phyloP scores from a whole-genome alignment of 2,329 filamentous ascomycete species.

The Ceratocystiopsis minuta region DNA sequence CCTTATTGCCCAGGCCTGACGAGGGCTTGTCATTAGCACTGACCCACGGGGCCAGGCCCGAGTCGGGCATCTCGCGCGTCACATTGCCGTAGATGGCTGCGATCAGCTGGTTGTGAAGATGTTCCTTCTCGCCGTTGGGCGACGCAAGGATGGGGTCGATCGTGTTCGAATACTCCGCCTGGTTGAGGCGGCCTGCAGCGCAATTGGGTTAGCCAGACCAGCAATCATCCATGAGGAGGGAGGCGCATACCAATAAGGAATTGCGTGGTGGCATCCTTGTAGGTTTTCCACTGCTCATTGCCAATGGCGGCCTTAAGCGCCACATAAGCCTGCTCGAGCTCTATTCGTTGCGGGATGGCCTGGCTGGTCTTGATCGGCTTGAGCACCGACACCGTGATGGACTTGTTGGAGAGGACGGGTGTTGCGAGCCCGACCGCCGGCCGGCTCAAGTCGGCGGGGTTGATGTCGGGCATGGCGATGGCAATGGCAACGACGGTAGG shows the following conservation, averaged over 20 bases:
- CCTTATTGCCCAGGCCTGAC: constrained; percentile 37
- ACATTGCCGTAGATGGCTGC: constrained; percentile 51
- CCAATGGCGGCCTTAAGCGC: constrained; percentile 41
- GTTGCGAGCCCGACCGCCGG: constrained; percentile 39
- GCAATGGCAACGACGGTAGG: no score
- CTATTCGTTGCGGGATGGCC: constrained; percentile 46
- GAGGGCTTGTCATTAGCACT: constrained; percentile 52
- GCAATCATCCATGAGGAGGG: background rate
- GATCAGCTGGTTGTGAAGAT: constrained; percentile 51
- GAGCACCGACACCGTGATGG: constrained; percentile 32
- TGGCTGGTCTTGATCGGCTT: constrained; percentile 42
- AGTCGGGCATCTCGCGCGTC: constrained; percentile 49
- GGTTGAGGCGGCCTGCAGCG: constrained; percentile 39
- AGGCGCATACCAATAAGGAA: constrained; percentile 39
- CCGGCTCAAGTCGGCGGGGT: constrained; percentile 50
- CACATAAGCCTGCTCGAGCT: constrained; percentile 46
- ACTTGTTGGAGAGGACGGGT: constrained; percentile 38
- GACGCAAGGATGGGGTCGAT: constrained; percentile 43
- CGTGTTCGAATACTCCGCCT: constrained; percentile 38
- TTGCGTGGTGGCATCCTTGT: constrained; percentile 44
- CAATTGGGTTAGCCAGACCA: background rate
- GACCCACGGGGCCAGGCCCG: constrained; percentile 51
- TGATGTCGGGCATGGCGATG: constrained; percentile 45
- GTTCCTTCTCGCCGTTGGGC: constrained; percentile 38
- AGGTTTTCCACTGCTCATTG: constrained; percentile 42